Base-by-base conservation (phyloP, 2,329 filamentous ascomycete species). In the Samsoniella hepiali region DNA sequence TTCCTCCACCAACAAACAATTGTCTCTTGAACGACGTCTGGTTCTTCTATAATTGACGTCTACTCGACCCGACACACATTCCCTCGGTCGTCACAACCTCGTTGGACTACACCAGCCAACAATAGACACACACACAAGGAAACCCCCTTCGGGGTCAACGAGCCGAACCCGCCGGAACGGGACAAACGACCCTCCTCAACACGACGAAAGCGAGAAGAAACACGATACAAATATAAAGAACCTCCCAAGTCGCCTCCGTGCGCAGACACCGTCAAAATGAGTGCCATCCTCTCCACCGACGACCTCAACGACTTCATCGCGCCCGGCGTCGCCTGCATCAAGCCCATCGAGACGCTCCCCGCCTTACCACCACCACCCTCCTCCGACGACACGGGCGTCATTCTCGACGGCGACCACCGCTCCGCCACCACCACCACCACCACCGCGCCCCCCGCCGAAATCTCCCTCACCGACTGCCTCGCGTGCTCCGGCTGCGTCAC, bases 281-380 rank as follows among this genome's bases (percentile, higher is more conserved):
- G 93, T 74, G 95, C 95, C 67, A 99, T 99, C 72, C 89, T 99
- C 71, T 98, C 93, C 63, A 89, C 90, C 72, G 94, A 99, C 81
- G 93, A 97, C 76, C 83, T 99, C 66, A 99, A 99, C 82, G 95
- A 99, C 82, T 99, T 99, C 80, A 99, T 99, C 74, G 95, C 91
- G 63, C 95, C 95, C 15, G 93, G 94, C 66, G 93, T 99, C 72
- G 95, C 95, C 67, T 99, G 95, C 79, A 98, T 99, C 77, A 98
- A 99, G 73, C 95, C 95, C 34, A 84, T 99, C 74, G 95, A 99
- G 76, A 96, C 92, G 2, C 85, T 99, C 15, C 94, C 95, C 2
- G 77, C 83, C 42, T 44, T 31, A 6, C 53, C 29, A 82, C 84
- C 67, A 69, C 73, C 47, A 67, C 65, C 31, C 15, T 50, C 71